Base-by-base conservation (phyloP, 225 moss, liverwort and hornwort genomes). In the Sphagnum contortum region DNA sequence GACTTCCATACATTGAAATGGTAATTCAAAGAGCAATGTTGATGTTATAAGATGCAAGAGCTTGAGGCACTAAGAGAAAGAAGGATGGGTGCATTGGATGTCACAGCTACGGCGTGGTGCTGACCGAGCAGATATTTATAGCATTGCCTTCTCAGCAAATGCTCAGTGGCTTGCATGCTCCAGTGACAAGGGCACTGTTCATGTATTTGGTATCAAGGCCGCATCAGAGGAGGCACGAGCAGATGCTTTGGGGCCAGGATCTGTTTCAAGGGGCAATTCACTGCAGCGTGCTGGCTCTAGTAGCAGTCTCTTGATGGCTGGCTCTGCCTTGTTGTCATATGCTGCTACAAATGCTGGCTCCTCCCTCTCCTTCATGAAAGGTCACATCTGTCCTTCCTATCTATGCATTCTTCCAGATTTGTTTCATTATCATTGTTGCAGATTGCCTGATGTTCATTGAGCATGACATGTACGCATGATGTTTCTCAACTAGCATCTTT, bases 181-280 rank as follows among this genome's bases (percentile, higher is more conserved):
- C 8, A 88, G 92, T 73, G 92, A 88, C 74, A 90, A 87, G 73
- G 87, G 78, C 67, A 96, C 95, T 9, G 85, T 96, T 1, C 95
- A 96, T 67, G 84, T 96, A 50, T 96, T 96, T 53, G 70, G 79
- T 61, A 79, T 96, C 4, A 82, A 86, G 69, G 57, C 72, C 68
- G 57, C 62, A 1, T 69, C 65, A 46, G 80, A 77, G 70, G 75
- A 72, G 3, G 48, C 63, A n/a, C 66, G 62, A 61, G 54, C 13
- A 53, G 71, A 72, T n/a, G 48, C 52, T 51, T 59, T 63, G 50
- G 56, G 44, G 9, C 57, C 56, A 44, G 52, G 48, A 57, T 64
- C 64, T 56, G 68, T 66, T 12, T 8, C 64, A 45, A 52, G 50
- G 46, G 55, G 48, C 9, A 51, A 8, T 62, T 55, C 59, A 64